Base-by-base conservation (phyloP, 208 protist genomes). In the Trypanosoma conorhini region DNA sequence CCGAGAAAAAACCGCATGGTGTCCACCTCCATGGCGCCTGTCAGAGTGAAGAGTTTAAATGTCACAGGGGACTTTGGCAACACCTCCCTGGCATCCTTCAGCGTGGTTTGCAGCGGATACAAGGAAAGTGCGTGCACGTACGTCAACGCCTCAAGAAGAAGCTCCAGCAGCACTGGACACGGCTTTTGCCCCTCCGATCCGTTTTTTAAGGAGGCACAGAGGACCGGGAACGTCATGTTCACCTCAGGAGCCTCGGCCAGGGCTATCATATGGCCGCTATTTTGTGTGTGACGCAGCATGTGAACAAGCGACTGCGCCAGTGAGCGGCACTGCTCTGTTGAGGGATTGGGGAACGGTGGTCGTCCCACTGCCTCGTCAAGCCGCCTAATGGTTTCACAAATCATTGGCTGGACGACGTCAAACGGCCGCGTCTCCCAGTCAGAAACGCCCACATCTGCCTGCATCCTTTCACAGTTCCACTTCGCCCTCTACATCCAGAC, bases 221-320 rank as follows among this genome's bases (percentile, higher is more conserved):
- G 76, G 15, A 96, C 74, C 4, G 91, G 88, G 10, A 96, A 66
- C 5, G 86, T 93, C 30, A 79, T 89, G 3, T 81, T 87, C 7
- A 88, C 74, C 33, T 83, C 82, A 10, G n/a, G 51, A 2, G 67
- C 67, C 0, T 72, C 62, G 0, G 76, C 63, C 5, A 95, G 56
- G 0, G 62, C 19, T 5, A 40, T 30, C 5, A 87, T 54, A 30
- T 72, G 80, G 22, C 67, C 66, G 7, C 56, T 69, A 13, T 72
- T 40, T 5, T 73, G 64, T 2, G 77, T 31, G 1, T 61, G 15
- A 1, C 7, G 12, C n/a, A 90, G 19, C 8, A 72, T 50, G 0
- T 5, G 10, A 0, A 73, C 52, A 1, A 94, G 50, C 9, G 17
- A 51, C 10, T 46, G 42, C 0, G 86, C 89, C 2, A 74, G 66